phyloP scores from a whole-genome alignment of 108 stramenopile species.

The Cyclotella kingstonii region DNA sequence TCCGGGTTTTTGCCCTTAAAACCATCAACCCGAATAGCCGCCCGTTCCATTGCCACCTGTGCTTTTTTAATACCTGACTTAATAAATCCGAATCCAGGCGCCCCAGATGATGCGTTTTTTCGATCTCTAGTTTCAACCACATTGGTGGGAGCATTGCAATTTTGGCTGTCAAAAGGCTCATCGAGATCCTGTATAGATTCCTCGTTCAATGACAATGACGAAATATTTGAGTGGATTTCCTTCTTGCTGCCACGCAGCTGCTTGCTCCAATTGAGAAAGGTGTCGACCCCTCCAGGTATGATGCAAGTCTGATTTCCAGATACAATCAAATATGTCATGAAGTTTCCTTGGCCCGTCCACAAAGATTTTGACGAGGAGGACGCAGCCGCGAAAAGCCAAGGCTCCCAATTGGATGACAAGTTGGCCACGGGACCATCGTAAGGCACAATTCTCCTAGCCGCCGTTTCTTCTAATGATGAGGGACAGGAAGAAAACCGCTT shows the following conservation, averaged over 20 bases:
- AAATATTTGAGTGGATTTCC: conserved; percentile 11
- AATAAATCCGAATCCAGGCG: conserved; percentile 32
- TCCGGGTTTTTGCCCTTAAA: conserved; percentile 75
- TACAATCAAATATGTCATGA: conserved; percentile 48
- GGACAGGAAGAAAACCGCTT: background rate
- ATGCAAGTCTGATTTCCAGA: conserved; percentile 46
- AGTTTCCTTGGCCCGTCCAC: conserved; percentile 38
- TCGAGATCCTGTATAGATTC: background rate
- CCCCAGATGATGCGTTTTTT: conserved; percentile 9
- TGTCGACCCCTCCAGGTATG: conserved; percentile 63
- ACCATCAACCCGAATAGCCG: conserved; percentile 75
- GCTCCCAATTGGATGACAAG: background rate
- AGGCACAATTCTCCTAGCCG: background rate
- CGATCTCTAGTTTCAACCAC: background rate
- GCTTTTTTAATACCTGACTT: conserved; percentile 62
- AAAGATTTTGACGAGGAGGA: background rate
- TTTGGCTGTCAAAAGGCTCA: background rate
- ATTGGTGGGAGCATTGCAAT: background rate
- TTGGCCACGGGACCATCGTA: conserved; percentile 1
- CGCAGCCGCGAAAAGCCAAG: background rate
- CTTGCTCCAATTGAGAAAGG: conserved; percentile 48
- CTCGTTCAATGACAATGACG: conserved; percentile 42
- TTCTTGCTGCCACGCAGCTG: background rate
- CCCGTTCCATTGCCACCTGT: conserved; percentile 53
- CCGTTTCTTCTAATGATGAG: background rate